phyloP scores from a whole-genome alignment of 805 yeast genomes.

The Sugiyamaella qingdaonensis region DNA sequence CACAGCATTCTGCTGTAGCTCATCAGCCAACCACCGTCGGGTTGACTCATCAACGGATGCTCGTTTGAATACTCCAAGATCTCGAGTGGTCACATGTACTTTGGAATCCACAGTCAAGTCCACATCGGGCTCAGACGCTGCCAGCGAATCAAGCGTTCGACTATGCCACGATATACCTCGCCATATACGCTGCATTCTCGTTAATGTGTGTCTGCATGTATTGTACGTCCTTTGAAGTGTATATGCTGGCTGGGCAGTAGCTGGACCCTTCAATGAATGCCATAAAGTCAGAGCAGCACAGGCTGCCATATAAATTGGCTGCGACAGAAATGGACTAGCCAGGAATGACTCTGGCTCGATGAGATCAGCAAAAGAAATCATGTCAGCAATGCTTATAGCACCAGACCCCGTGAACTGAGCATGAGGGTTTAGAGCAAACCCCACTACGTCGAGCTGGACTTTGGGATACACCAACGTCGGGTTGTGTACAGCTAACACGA shows the following conservation, averaged over 20 bases:
- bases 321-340: slow-evolving; percentile 27
- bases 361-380: slow-evolving; percentile 28
- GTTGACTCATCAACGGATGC: slow-evolving; percentile 24
- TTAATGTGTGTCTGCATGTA: slow-evolving; percentile 24
- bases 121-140: slow-evolving; percentile 27
- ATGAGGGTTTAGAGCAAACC: slow-evolving; percentile 19
- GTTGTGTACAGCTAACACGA: slow-evolving; percentile 29
- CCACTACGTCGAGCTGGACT: slow-evolving; percentile 21
- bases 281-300: slow-evolving; percentile 25
- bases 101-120: slow-evolving; percentile 21
- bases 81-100: slow-evolving; percentile 20
- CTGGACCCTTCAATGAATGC: slow-evolving; percentile 19
- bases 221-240: slow-evolving; percentile 22
- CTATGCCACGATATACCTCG: slow-evolving; percentile 29
- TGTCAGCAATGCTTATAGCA: slow-evolving; percentile 30
- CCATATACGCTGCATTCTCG: slow-evolving; percentile 24
- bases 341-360: slow-evolving; percentile 26
- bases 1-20: slow-evolving; percentile 10
- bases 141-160: slow-evolving; percentile 26
- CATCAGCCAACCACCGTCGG: slow-evolving; percentile 22
- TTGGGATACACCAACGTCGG: slow-evolving; percentile 28
- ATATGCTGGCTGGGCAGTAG: slow-evolving; percentile 16
- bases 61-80: slow-evolving; percentile 22
- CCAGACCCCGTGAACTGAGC: slow-evolving; percentile 27
- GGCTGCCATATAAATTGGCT: slow-evolving; percentile 29